A percentile compares a stretch with the other conserved stretches of the same genome.
Evolutionary conservation across 805 yeast species (phyloP).

Genomic region (Ogataea glucozyma): DNA sequence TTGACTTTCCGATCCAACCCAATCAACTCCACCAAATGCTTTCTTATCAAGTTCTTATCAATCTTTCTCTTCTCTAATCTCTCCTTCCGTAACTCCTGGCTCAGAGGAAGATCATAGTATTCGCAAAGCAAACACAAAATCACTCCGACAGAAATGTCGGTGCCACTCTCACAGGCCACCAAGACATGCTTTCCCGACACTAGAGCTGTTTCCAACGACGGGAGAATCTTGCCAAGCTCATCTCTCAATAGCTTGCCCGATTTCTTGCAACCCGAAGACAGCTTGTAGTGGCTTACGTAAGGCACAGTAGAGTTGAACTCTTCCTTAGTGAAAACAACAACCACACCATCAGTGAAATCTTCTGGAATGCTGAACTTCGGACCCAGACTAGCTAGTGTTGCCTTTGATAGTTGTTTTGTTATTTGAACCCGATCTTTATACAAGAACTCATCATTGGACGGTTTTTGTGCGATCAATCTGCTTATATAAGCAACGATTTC

Average conservation of each 20-base stretch:
- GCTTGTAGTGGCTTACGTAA: slow-evolving; percentile 22
- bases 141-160: slow-evolving; percentile 67
- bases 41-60: slow-evolving; percentile 35
- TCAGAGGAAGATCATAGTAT: slow-evolving; percentile 30
- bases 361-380: not conserved
- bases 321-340: slow-evolving; percentile 24
- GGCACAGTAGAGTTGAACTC: slow-evolving; percentile 16
- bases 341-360: slow-evolving; percentile 21
- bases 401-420: slow-evolving; percentile 14
- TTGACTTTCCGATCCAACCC: slow-evolving; percentile 51
- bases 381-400: slow-evolving; percentile 2
- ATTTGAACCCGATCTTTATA: slow-evolving; percentile 9
- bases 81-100: not conserved
- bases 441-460: not conserved
- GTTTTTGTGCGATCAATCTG: not conserved
- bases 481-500: slow-evolving; percentile 27
- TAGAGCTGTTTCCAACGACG: slow-evolving; percentile 22
- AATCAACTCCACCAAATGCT: slow-evolving; percentile 53
- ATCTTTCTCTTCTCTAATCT: not conserved
- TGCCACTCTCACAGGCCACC: slow-evolving; percentile 62
- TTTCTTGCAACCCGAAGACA: slow-evolving; percentile 47
- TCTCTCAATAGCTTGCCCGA: slow-evolving; percentile 64
- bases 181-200: slow-evolving; percentile 27
- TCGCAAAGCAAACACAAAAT: slow-evolving; percentile 52
- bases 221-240: slow-evolving; percentile 45